Evolutionary conservation across 2,329 filamentous ascomycete species (phyloP).

Genomic region (Drechslera avenae): DNA sequence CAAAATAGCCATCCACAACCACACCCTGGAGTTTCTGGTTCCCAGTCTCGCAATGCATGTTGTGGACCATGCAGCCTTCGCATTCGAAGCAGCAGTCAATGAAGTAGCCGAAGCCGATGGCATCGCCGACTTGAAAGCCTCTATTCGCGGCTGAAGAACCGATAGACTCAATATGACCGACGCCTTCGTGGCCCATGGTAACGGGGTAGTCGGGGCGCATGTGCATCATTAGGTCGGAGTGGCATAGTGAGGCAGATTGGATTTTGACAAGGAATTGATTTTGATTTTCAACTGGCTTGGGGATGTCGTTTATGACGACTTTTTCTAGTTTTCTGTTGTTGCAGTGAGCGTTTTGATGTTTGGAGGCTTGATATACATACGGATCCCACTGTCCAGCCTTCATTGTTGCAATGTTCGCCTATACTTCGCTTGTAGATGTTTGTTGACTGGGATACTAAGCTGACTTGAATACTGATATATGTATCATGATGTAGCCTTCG

Average conservation of each 20-base stretch:
- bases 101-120: constrained; percentile 55
- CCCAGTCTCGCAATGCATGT: constrained; percentile 48
- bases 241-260: constrained; percentile 39
- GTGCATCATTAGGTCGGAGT: constrained; percentile 35
- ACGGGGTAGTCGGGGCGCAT: constrained; percentile 36
- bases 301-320: constrained; percentile 38
- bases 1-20: constrained; percentile 53
- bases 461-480: neutral
- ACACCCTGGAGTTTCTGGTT: constrained; percentile 53
- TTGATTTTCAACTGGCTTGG: constrained; percentile 26
- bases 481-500: neutral
- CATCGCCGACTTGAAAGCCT: constrained; percentile 52
- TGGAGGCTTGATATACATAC: neutral
- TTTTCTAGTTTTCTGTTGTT: constrained; percentile 30
- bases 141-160: constrained; percentile 41
- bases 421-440: neutral
- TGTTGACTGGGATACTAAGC: neutral
- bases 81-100: constrained; percentile 55
- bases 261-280: constrained; percentile 42
- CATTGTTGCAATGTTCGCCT: neutral
- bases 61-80: constrained; percentile 54
- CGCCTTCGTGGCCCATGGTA: constrained; percentile 55
- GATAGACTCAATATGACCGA: constrained; percentile 51
- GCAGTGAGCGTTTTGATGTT: neutral
- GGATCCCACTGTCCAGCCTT: constrained; percentile 14